These are phyloP conservation scores for Teratosphaeria destructans DNA, from an alignment of 2,329 filamentous ascomycete genomes.

Conservation along the genomic window DNA sequence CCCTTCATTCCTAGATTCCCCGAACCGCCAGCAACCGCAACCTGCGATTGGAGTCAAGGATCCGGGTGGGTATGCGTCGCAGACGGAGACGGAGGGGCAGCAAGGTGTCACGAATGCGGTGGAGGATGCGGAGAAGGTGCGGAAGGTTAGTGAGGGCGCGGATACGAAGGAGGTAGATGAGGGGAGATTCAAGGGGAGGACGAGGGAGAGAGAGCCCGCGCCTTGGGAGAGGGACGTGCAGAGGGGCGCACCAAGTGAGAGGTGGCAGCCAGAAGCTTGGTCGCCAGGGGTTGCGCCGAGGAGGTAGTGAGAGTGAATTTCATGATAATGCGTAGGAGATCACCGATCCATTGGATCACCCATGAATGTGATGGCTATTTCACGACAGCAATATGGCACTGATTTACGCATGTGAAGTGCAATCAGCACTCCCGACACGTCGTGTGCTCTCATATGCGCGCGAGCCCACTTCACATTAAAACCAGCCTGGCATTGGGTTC, in stretches of 20 bases:
- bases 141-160: conserved; percentile 16
- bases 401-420: too few species aligned
- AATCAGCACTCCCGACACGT: too few species aligned
- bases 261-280: conserved; percentile 39
- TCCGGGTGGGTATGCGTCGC: conserved; percentile 27
- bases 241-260: conserved; percentile 31
- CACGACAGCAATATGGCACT: too few species aligned
- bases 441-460: too few species aligned
- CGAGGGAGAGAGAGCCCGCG: conserved; percentile 21
- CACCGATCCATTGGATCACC: not conserved
- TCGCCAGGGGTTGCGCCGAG: conserved; percentile 30
- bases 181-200: conserved; percentile 22
- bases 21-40: conserved; percentile 38
- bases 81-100: conserved; percentile 21
- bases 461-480: too few species aligned
- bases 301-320: conserved; percentile 1
- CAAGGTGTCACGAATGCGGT: conserved; percentile 24
- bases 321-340: not conserved
- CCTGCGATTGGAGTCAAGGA: conserved; percentile 36
- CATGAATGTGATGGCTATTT: too few species aligned
- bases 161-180: conserved; percentile 20
- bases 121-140: conserved; percentile 22
- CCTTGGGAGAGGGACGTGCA: conserved; percentile 31
- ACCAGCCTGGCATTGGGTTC: too few species aligned
- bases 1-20: conserved; percentile 48